These are phyloP conservation scores for Bimuria novae-zelandiae DNA, from an alignment of 2,329 filamentous ascomycete genomes.

Conservation along the genomic window DNA sequence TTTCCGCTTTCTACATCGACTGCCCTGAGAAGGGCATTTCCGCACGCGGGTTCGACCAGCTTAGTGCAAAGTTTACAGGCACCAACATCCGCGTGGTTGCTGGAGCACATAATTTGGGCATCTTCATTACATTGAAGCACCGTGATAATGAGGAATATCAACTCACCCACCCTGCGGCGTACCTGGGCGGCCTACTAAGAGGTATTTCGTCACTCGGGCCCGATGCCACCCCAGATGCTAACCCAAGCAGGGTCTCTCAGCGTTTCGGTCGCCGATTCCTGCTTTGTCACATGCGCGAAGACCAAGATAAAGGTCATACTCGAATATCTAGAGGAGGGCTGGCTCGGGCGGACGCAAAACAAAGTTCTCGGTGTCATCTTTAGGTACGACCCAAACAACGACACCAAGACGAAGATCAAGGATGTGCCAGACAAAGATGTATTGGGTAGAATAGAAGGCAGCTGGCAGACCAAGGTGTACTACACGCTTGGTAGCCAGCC, in stretches of 20 bases:
- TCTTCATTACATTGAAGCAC: constrained; percentile 85
- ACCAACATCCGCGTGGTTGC: constrained; percentile 90
- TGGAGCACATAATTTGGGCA: constrained; percentile 91
- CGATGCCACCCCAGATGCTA: constrained; percentile 5
- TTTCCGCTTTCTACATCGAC: constrained; percentile 92
- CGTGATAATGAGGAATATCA: constrained; percentile 89
- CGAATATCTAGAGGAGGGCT: constrained; percentile 92
- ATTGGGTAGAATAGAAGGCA: constrained; percentile 78
- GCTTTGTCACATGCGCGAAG: constrained; percentile 86
- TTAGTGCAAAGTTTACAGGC: constrained; percentile 96
- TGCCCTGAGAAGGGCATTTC: constrained; percentile 89
- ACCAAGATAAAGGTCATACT: constrained; percentile 90
- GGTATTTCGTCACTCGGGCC: constrained; percentile 45
- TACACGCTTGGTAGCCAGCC: constrained; percentile 58
- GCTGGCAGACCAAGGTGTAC: constrained; percentile 77
- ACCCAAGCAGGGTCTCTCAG: constrained; percentile 67
- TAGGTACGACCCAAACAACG: constrained; percentile 84
- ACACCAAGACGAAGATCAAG: constrained; percentile 77
- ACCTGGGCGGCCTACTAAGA: constrained; percentile 83
- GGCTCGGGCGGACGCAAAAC: constrained; percentile 90
- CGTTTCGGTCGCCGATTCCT: constrained; percentile 87
- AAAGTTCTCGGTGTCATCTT: constrained; percentile 90
- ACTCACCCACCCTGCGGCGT: constrained; percentile 90
- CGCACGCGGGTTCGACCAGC: constrained; percentile 90
- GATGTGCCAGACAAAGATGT: constrained; percentile 87